Evolutionary conservation across 1,284 basidiomycete species (phyloP), one percentile per base, ranked within the genome.

Genomic region (Somion occarium): DNA sequence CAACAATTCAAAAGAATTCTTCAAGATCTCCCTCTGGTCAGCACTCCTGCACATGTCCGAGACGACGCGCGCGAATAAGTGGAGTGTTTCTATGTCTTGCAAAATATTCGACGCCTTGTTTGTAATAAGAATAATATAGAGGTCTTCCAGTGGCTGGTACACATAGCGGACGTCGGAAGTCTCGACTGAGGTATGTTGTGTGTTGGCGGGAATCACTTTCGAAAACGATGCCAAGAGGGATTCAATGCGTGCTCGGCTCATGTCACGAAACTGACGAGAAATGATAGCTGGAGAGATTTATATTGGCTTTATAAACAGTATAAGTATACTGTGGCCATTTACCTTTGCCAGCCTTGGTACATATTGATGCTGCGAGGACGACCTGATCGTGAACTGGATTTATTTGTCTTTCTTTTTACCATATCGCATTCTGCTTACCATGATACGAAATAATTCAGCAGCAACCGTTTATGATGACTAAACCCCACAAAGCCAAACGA

Each of bases 51-150:
- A 94, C 64, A 98, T 75, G 68, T 98, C 97, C 4, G 92, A 93
- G 23, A 97, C 94, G 47, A 97, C 90, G 42, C 97, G 85, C 2
- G 94, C 89, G 61, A 98, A 88, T 38, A 99, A 85, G 63, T 95
- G 92, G 2, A 99, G 78, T 0, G 96, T 98, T 57, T 96, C 91
- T 59, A 98, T 98, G 70, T 99, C 97, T 74, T 98, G 97, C 38
- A 99, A 77, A 64, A 99, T 99, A 67, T 99, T 99, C 26, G 91
- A 95, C 18, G 91, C 91, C 69, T 97, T 98, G 74, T 98, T 99
- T 53, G 96, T 99, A 73, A 99, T 96, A 59, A 99, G 80, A 59
- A 99, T 82, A 59, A 99, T 96, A 70, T 98, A 98, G 46, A 99
- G 84, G 66, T 99, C 96, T 69, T 99, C 97, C 46, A 99, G 82